Base-by-base conservation (phyloP, 768 basidiomycete genomes). In the Boletus tomentosulus region DNA sequence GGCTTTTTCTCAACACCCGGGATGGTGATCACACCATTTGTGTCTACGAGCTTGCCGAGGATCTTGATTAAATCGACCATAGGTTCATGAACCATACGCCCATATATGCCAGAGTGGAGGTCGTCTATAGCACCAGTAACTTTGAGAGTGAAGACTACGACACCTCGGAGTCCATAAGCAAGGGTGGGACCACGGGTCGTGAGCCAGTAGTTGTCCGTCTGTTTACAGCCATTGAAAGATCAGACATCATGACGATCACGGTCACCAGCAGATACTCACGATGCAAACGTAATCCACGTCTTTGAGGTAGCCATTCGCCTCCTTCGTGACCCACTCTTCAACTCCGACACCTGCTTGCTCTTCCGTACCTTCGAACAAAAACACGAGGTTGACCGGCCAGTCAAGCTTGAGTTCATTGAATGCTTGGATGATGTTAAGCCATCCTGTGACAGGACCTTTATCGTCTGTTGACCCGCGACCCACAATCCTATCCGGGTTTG, bases 301-400 rank as follows among this genome's bases (percentile, higher is more conserved):
- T 31, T 84, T 76, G 67, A 96, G 92, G 77, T 83, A 94, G 15
- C 82, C 81, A 58, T 71, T 66, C 39, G n/a, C 22, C 39, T 41
- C 39, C 22, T 7, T 72, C 48, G 77, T 69, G 51, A 96, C 89
- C 50, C 94, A 81, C 27, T 89, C 86, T 61, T 95, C 92, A 6
- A 96, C 80, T 0, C 91, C 91, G 57, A 87, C 87, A 48, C 85
- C 87, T 3, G 90, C 90, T 54, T 79, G 84, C 73, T 96, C 94
- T 69, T 97, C 94, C 89, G 94, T 95, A 4, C 89, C 93, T 68
- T 96, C 94, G 60, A 96, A 92, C 77, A 88, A 87, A 74, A 88
- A 86, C 58, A 82, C 79, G 47, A 95, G 67, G 66, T 96, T 95
- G 28, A 96, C 92, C 1, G 95, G 95, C n/a, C 96, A 79, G 38